A percentile compares a stretch with the other conserved stretches of the same genome.
These are phyloP conservation scores for Monosporascus sp. DNA, from an alignment of 2,329 filamentous ascomycete genomes.

Conservation along the genomic window DNA sequence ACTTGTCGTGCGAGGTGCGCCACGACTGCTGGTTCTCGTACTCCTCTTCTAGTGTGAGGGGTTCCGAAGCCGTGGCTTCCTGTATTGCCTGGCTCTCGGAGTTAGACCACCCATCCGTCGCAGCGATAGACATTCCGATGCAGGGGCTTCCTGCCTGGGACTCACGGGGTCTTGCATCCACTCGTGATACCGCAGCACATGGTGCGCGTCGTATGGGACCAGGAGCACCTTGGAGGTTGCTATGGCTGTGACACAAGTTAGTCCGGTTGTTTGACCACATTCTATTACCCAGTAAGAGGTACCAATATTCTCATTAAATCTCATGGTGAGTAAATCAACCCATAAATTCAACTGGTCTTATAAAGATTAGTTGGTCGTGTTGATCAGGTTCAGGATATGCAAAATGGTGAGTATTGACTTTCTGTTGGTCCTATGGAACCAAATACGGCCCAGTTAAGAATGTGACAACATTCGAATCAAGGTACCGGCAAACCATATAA, in stretches of 20 bases:
- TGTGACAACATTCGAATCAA: no score
- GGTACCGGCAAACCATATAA: no score
- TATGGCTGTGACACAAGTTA: constrained; percentile 47
- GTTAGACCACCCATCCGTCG: not conserved
- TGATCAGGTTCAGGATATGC: no score
- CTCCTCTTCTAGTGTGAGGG: constrained; percentile 73
- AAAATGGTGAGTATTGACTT: no score
- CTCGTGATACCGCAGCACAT: constrained; percentile 76
- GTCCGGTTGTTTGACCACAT: not conserved
- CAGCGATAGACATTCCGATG: not conserved
- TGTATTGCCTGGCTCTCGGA: constrained; percentile 57
- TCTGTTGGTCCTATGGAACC: no score
- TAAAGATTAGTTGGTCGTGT: not conserved
- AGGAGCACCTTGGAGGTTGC: constrained; percentile 62
- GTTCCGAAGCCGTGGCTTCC: constrained; percentile 81
- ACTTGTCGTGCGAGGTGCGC: constrained; percentile 75
- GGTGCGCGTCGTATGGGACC: constrained; percentile 76
- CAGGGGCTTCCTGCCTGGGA: not conserved
- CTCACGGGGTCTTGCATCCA: constrained; percentile 84
- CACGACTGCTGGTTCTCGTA: constrained; percentile 87
- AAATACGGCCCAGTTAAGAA: no score
- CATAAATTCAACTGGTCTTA: no score
- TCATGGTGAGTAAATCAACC: not conserved
- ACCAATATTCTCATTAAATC: constrained; percentile 37
- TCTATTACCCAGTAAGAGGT: not conserved